Conservation (phyloP, 352 stramenopile genomes). For the Phytophthora podocarpi region DNA sequence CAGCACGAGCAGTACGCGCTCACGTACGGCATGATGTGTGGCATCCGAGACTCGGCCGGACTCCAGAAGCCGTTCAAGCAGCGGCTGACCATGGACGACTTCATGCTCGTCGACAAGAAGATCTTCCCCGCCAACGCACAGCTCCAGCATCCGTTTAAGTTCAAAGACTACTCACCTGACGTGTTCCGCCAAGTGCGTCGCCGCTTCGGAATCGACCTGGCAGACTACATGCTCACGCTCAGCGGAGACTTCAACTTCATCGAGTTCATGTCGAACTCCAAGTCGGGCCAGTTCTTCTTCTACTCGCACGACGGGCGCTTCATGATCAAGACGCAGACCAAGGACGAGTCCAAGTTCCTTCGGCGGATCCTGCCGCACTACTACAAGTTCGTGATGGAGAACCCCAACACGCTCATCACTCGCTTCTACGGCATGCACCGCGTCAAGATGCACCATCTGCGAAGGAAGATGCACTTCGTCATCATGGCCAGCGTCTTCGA, state of each 20-base stretch:
- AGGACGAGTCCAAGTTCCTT: conserved; percentile 99
- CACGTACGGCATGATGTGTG: conserved; percentile 99
- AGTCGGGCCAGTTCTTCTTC: conserved; percentile 99
- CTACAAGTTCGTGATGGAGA: conserved; percentile 97
- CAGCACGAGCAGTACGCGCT: conserved; percentile 97
- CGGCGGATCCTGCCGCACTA: conserved; percentile 97
- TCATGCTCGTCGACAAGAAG: conserved; percentile 87
- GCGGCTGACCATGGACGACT: conserved; percentile 91
- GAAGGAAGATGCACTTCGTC: conserved; percentile 93
- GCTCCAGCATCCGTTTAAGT: conserved; percentile 88
- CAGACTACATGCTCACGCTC: conserved; percentile 93
- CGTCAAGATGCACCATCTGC: conserved; percentile 97
- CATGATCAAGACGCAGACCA: conserved; percentile 99
- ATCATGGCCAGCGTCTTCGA: conserved; percentile 98
- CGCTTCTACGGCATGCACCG: conserved; percentile 98
- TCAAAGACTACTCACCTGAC: conserved; percentile 93
- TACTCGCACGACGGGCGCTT: conserved; percentile 97
- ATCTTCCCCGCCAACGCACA: conserved; percentile 73
- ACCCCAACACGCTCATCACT: conserved; percentile 97
- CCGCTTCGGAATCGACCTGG: conserved; percentile 76
- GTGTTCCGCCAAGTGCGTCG: conserved; percentile 84
- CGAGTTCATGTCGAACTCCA: conserved; percentile 98
- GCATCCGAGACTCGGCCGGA: conserved; percentile 95
- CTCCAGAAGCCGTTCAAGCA: conserved; percentile 80
- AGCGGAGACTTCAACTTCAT: conserved; percentile 96